A percentile compares a stretch with the other conserved stretches of the same genome.
These are phyloP conservation scores for Hypericum androsaemum DNA, from an alignment of 345 rosid genomes.

Conservation along the genomic window DNA sequence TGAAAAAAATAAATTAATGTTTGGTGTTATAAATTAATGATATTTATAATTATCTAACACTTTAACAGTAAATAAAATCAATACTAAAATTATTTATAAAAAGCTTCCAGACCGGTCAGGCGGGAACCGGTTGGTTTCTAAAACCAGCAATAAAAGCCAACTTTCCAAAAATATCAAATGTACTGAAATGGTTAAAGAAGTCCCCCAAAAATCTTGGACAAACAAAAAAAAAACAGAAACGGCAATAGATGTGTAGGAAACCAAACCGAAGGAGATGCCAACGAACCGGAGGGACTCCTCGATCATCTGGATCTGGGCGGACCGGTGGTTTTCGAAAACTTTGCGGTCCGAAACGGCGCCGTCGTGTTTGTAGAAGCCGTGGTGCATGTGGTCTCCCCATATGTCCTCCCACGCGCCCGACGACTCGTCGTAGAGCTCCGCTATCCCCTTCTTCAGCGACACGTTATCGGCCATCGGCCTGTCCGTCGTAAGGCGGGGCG, in stretches of 20 bases:
- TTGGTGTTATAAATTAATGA: no score
- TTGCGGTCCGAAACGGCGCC: no score
- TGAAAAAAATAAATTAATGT: no score
- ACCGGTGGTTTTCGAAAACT: slow-evolving; percentile 42
- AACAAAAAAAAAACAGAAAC: neutral
- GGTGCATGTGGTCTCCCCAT: slow-evolving; percentile 97
- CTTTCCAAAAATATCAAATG: no score
- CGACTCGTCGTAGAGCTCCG: slow-evolving; percentile 81
- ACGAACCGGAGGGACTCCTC: slow-evolving; percentile 65
- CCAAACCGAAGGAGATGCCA: slow-evolving; percentile 43
- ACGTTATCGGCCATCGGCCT: neutral
- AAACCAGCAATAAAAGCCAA: no score
- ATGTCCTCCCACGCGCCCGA: slow-evolving; percentile 73
- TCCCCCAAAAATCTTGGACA: no score
- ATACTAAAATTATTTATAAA: no score
- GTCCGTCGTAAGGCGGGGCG: neutral
- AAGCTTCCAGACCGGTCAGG: no score
- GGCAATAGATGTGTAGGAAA: neutral
- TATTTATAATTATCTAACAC: no score
- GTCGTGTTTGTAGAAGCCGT: slow-evolving; percentile 66
- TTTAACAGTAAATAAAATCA: no score
- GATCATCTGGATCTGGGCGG: slow-evolving; percentile 85
- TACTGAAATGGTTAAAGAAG: no score
- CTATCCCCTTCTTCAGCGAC: slow-evolving; percentile 50
- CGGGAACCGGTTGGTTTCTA: no score